Evolutionary conservation across 1,284 basidiomycete species (phyloP).

Genomic region (Sporisorium graminicola): DNA sequence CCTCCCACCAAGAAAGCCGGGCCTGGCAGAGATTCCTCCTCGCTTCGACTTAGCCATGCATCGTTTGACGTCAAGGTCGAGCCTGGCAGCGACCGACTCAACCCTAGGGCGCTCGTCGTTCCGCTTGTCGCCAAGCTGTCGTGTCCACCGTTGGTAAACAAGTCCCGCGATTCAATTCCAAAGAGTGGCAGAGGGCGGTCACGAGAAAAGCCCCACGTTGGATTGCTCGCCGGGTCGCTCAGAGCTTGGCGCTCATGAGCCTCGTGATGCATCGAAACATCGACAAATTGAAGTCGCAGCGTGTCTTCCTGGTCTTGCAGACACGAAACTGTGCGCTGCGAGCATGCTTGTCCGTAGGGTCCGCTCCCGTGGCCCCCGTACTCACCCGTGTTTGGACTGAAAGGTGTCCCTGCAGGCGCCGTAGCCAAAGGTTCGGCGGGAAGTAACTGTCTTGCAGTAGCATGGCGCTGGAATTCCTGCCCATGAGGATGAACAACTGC

Average conservation of each 20-base stretch:
- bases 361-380: not conserved
- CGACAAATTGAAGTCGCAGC: not conserved
- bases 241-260: not conserved
- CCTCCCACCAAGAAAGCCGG: not conserved
- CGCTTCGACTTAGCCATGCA: slow-evolving; percentile 7
- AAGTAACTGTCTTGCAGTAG: not conserved
- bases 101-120: slow-evolving; percentile 12
- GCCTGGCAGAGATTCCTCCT: not conserved
- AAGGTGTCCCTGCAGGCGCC: not conserved
- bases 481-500: not conserved
- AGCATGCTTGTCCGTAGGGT: not conserved
- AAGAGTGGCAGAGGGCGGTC: not conserved
- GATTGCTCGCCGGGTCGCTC: not conserved
- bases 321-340: not conserved
- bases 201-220: slow-evolving; percentile 17
- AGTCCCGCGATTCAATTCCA: not conserved
- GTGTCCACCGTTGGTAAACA: not conserved
- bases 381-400: not conserved
- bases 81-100: slow-evolving; percentile 19
- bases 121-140: not conserved
- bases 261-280: not conserved
- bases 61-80: slow-evolving; percentile 10
- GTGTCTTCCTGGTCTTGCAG: not conserved
- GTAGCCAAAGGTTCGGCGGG: not conserved
- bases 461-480: not conserved